phyloP scores from a whole-genome alignment of 352 stramenopile species.

The Pythium sukuiense region DNA sequence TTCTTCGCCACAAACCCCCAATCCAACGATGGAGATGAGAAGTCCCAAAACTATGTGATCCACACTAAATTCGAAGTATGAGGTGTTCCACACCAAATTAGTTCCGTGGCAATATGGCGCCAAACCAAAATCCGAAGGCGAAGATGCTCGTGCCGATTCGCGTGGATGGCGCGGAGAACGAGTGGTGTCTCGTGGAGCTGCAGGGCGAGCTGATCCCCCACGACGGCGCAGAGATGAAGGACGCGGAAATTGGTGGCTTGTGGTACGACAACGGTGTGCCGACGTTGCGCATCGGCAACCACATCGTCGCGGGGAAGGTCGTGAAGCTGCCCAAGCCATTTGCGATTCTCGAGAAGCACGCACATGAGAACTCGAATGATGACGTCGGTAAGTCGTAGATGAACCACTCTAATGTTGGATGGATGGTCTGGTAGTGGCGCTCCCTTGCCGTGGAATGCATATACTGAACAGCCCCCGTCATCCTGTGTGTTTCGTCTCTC shows the following conservation, averaged over 20 bases:
- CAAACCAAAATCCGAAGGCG: conserved; percentile 9
- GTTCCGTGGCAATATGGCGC: conserved; percentile 13
- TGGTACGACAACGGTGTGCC: conserved; percentile 64
- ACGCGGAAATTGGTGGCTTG: conserved; percentile 63
- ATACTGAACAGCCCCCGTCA: not conserved
- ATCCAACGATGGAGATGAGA: conserved; percentile 19
- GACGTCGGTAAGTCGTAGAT: conserved; percentile 9
- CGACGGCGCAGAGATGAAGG: conserved; percentile 37
- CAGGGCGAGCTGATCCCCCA: conserved; percentile 69
- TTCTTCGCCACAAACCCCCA: conserved; percentile 46
- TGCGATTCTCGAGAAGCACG: conserved; percentile 67
- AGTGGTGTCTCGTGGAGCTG: conserved; percentile 86
- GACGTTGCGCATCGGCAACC: conserved; percentile 82
- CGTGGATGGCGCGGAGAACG: conserved; percentile 56
- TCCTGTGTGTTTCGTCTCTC: no score
- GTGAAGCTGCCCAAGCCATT: conserved; percentile 70
- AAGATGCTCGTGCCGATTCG: conserved; percentile 69
- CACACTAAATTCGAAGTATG: conserved; percentile 15
- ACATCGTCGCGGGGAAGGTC: conserved; percentile 76
- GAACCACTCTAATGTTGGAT: no score
- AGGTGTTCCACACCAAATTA: not conserved
- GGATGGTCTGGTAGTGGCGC: not conserved
- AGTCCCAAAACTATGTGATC: conserved; percentile 14
- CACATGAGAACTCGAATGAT: not conserved
- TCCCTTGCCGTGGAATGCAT: no score